Conservation (phyloP, 208 protist species). For the Leishmania amazonensis region DNA sequence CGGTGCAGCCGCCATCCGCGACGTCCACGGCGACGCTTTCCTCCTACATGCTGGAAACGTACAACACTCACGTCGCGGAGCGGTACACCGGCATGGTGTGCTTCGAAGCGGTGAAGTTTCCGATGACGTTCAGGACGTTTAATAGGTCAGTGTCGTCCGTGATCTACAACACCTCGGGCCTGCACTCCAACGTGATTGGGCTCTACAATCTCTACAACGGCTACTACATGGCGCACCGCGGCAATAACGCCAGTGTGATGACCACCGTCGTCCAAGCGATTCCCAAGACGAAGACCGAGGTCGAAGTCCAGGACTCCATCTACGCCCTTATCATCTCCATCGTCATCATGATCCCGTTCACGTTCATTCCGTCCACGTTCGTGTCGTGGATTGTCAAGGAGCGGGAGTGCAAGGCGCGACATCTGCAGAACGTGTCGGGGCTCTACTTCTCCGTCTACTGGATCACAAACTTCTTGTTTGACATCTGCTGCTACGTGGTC, state of each 20-base stretch:
- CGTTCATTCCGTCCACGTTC: constrained; percentile 67
- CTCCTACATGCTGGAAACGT: constrained; percentile 38
- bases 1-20: constrained; percentile 11
- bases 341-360: constrained; percentile 74
- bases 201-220: constrained; percentile 45
- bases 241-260: constrained; percentile 15
- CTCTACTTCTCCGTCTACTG: constrained; percentile 69
- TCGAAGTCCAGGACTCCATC: constrained; percentile 28
- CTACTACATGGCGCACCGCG: constrained; percentile 26
- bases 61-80: constrained; percentile 38
- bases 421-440: constrained; percentile 76
- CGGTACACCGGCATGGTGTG: constrained; percentile 57
- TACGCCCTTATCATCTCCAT: constrained; percentile 60
- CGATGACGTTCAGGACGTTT: not conserved
- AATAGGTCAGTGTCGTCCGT: constrained; percentile 11
- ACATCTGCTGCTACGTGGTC: constrained; percentile 64
- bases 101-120: constrained; percentile 17
- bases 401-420: constrained; percentile 61
- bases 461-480: constrained; percentile 80
- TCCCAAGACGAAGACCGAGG: constrained; percentile 46
- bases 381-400: constrained; percentile 83
- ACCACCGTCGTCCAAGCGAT: constrained; percentile 37
- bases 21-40: constrained; percentile 28
- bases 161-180: constrained; percentile 60
- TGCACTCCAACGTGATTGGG: constrained; percentile 44